These are phyloP conservation scores for Ganoderma lingzhi DNA, from an alignment of 1,284 basidiomycete species.

Conservation along the genomic window DNA sequence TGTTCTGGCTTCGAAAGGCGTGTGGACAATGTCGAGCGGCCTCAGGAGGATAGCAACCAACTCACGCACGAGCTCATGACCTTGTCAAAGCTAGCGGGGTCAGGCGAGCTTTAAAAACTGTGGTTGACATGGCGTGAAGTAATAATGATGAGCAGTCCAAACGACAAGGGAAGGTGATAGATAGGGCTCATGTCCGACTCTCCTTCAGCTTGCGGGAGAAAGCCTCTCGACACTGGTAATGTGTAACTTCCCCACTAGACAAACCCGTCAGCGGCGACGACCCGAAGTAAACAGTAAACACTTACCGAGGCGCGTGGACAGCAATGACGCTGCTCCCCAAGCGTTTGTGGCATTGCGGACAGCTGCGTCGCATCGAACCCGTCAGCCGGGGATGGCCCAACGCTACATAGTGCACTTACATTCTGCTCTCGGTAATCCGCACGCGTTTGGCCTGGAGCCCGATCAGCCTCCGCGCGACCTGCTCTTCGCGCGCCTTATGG, in stretches of 20 bases:
- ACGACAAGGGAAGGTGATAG: too few relatives aligned
- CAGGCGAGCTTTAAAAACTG: neutral
- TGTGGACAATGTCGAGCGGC: too few relatives aligned
- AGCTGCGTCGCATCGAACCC: slow-evolving; percentile 51
- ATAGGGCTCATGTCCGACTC: slow-evolving; percentile 28
- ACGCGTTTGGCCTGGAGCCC: slow-evolving; percentile 83
- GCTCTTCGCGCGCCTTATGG: slow-evolving; percentile 74
- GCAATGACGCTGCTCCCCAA: slow-evolving; percentile 95
- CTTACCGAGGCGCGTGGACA: slow-evolving; percentile 86
- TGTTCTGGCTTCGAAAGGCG: too few relatives aligned
- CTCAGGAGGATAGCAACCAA: too few relatives aligned
- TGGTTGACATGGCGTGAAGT: neutral
- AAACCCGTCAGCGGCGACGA: neutral
- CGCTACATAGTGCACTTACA: slow-evolving; percentile 60
- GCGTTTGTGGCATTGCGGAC: slow-evolving; percentile 95
- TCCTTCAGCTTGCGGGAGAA: slow-evolving; percentile 71
- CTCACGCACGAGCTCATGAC: too few relatives aligned
- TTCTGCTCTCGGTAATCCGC: slow-evolving; percentile 90
- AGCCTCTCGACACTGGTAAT: slow-evolving; percentile 90
- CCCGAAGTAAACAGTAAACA: slow-evolving; percentile 1
- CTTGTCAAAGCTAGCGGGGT: too few relatives aligned
- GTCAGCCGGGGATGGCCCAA: neutral
- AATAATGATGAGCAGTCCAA: neutral
- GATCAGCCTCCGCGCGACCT: slow-evolving; percentile 78
- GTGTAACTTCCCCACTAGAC: slow-evolving; percentile 88